Base-by-base conservation (phyloP, 345 rosid genomes). In the Boechera divaricarpa region DNA sequence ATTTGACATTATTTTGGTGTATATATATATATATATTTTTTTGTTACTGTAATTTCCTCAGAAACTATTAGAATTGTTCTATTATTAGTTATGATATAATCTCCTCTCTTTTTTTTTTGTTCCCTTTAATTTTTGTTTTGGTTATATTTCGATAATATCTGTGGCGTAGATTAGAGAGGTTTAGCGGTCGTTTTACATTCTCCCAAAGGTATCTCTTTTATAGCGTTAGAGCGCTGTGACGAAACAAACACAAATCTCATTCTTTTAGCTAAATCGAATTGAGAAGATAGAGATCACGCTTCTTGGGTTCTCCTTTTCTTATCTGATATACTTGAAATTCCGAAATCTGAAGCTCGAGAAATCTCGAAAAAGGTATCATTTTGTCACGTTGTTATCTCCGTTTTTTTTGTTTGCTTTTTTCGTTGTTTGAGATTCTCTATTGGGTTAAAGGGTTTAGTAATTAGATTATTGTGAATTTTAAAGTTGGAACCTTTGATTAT, bases 101-200 rank as follows among this genome's bases (percentile, higher is more conserved):
- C 7, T 49, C 6, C 8, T 47, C 4, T n/a, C 2, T 7, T 7
- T 16, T 16, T n/a, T 16, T 49, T 16, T 18, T 1, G 10, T 2
- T 48, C 53, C 24, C 6, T 48, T 48, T 48, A 2, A 2, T 2
- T n/a, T 48, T n/a, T 48, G 21, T 48, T n/a, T 1, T 15, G 24
- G 29, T 28, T 28, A 28, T 16, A 49, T 7, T 49, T n/a, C 52
- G 52, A 47, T 10, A 6, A 16, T 18, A 18, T 49, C 54, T 49
- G 54, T 49, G 54, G 54, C 54, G 54, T 49, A 49, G 54, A 18
- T 49, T 16, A 49, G 24, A 48, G 53, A 8, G 54, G 26, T 49
- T 49, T 49, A 49, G 54, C 54, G 54, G 54, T n/a, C 54, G 54
- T 49, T 18, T 49, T 7, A 49, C 26, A 49, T 49, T 49, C 5